phyloP scores from a whole-genome alignment of 495 filamentous ascomycete species.

The Elaphomyces granulatus region DNA sequence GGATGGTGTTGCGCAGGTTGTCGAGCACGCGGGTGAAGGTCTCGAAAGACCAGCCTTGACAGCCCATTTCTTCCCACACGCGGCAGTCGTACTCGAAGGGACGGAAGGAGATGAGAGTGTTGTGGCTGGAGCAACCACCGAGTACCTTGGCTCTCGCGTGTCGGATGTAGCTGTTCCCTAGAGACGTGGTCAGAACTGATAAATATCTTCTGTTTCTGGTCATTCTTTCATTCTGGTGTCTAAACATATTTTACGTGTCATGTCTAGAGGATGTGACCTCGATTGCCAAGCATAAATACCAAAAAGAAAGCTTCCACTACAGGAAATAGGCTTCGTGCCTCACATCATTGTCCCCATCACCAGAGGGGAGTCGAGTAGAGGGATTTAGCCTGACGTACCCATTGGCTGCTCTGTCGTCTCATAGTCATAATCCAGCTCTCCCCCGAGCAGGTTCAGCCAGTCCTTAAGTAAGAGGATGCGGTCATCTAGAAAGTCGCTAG shows the following conservation, averaged over 20 bases:
- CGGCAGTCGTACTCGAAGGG: conserved; percentile 69
- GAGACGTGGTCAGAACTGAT: conserved; percentile 4
- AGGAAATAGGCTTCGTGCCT: too few relatives aligned
- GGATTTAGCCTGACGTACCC: conserved; percentile 33
- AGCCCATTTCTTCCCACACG: conserved; percentile 57
- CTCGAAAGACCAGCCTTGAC: conserved; percentile 64
- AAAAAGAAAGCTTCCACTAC: too few relatives aligned
- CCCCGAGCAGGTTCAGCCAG: conserved; percentile 64
- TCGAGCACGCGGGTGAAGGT: conserved; percentile 62
- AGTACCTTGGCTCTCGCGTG: conserved; percentile 76
- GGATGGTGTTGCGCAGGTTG: conserved; percentile 62
- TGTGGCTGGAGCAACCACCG: conserved; percentile 76
- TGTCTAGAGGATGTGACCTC: too few relatives aligned
- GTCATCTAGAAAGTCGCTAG: conserved; percentile 49
- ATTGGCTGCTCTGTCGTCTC: conserved; percentile 71
- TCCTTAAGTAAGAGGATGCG: conserved; percentile 61
- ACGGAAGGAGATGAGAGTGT: conserved; percentile 73
- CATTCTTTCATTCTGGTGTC: too few relatives aligned
- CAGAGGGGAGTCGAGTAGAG: too few relatives aligned
- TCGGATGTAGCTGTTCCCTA: conserved; percentile 69
- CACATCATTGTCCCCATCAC: too few relatives aligned
- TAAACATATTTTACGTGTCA: too few relatives aligned
- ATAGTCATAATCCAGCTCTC: conserved; percentile 77
- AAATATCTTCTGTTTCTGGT: background rate
- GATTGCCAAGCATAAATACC: too few relatives aligned